Evolutionary conservation across 1,284 basidiomycete genomes (phyloP).

Genomic region (Cerrena zonata): DNA sequence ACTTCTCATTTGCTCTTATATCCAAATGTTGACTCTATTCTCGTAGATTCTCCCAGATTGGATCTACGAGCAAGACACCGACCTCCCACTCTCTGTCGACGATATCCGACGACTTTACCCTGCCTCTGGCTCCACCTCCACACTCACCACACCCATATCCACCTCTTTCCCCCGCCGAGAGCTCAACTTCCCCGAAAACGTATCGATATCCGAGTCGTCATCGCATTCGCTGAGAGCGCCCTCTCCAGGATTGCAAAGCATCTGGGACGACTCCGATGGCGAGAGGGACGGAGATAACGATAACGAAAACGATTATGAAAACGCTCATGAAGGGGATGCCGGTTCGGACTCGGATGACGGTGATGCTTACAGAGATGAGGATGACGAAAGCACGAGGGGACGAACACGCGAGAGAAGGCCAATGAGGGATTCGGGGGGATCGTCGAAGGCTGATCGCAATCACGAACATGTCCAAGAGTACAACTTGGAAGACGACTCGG

Average conservation of each 20-base stretch:
- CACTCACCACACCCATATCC: background rate
- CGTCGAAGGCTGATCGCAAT: background rate
- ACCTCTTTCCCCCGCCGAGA: background rate
- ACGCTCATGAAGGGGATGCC: background rate
- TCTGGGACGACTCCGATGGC: conserved; percentile 5
- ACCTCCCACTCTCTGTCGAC: conserved; percentile 2
- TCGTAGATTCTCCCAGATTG: conserved; percentile 1
- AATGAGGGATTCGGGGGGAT: background rate
- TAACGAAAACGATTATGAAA: background rate
- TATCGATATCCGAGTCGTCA: background rate
- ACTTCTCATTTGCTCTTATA: background rate
- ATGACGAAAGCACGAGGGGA: background rate
- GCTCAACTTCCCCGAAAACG: background rate
- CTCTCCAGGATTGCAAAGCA: conserved; percentile 4
- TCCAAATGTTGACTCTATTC: background rate
- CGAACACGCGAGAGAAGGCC: background rate
- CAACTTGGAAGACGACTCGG: background rate
- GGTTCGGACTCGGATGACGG: too few relatives aligned
- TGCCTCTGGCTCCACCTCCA: background rate
- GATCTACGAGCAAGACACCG: conserved; percentile 4
- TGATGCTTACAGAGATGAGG: too few relatives aligned
- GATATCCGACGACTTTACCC: conserved; percentile 4
- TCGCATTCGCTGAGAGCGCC: conserved; percentile 3
- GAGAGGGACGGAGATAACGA: conserved; percentile 1
- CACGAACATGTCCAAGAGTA: background rate